A percentile compares a stretch with the other conserved stretches of the same genome.
phyloP scores from a whole-genome alignment of 2,329 filamentous ascomycete species.

The Aspergillus pseudotamarii region DNA sequence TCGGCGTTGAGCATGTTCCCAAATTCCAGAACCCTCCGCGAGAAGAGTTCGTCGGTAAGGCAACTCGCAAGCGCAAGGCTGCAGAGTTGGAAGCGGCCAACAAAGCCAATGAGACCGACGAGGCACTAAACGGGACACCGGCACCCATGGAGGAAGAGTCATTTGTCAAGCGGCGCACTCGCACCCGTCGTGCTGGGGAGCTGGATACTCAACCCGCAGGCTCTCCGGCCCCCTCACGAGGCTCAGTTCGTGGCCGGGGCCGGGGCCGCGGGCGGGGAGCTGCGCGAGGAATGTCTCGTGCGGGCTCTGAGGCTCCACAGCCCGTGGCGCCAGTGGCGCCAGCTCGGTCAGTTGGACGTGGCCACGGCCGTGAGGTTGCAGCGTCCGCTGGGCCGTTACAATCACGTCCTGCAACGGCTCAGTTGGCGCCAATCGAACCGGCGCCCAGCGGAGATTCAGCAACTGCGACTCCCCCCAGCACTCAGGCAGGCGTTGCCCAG shows the following conservation, averaged over 20 bases:
- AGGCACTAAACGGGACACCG: conserved; percentile 28
- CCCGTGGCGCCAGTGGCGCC: conserved; percentile 9
- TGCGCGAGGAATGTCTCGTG: conserved; percentile 26
- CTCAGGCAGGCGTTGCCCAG: conserved; percentile 19
- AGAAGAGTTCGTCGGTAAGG: conserved; percentile 30
- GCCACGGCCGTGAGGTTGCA: conserved; percentile 20
- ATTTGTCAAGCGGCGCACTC: conserved; percentile 36
- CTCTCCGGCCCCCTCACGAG: conserved; percentile 18
- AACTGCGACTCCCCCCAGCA: conserved; percentile 14
- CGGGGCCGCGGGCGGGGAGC: conserved; percentile 35
- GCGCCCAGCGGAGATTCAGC: conserved; percentile 17
- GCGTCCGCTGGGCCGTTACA: conserved; percentile 17
- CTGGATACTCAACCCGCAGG: conserved; percentile 17
- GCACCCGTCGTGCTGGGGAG: conserved; percentile 31
- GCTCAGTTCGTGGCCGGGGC: conserved; percentile 30
- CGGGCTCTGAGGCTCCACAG: conserved; percentile 23
- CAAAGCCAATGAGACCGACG: conserved; percentile 31
- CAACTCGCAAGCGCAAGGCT: conserved; percentile 42
- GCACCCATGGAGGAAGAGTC: conserved; percentile 33
- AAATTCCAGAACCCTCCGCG: conserved; percentile 37
- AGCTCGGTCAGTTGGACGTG: conserved; percentile 9
- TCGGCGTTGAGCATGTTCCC: conserved; percentile 42
- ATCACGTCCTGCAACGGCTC: conserved; percentile 19
- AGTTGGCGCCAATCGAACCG: conserved; percentile 25
- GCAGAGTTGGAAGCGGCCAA: conserved; percentile 36